Evolutionary conservation across 2,329 filamentous ascomycete species (phyloP), one percentile per base, ranked within the genome.

Genomic region (Colletotrichum eleusines): DNA sequence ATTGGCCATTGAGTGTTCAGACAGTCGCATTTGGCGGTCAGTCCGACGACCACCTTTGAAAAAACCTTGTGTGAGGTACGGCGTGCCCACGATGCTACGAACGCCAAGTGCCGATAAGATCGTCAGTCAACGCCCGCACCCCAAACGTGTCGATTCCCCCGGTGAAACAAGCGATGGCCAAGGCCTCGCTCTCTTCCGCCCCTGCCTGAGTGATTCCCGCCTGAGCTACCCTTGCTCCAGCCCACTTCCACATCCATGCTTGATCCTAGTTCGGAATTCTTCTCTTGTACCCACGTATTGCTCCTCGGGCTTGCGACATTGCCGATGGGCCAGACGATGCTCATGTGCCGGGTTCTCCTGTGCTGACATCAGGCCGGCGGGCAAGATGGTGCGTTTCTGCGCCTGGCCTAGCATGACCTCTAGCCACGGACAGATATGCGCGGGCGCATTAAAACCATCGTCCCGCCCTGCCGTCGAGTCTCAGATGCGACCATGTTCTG

Each of bases 111-210:
- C 66, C 44, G 66, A 61, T 40, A 48, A 35, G 42, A 59, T 59
- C 46, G 46, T 42, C 53, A 57, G 35, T 48, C 6, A 35, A 46
- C 18, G 20, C 42, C 42, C 42, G 20, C 20, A 18, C 42, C 63
- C 60, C 8, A 35, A 51, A 44, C 12, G 23, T 63, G 44, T 62
- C 51, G 59, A 63, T 58, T 66, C 38, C 51, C 68, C 58, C 53
- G 58, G 58, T 69, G 69, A 71, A 71, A 71, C 58, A 69, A 71
- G 65, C 64, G 31, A 69, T 69, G 58, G 46, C 46, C 58, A 60
- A 71, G 64, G 46, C 65, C 59, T 63, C 64, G 48, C 12, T 18
- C 58, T 59, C 53, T 63, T 53, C 51, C 33, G 12, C 51, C 59
- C 69, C 59, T 57, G 68, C 69, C 64, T 51, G 38, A 62, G 20